Evolutionary conservation across 148 eudicot species (phyloP).

Genomic region (Heliosperma pusillum): DNA sequence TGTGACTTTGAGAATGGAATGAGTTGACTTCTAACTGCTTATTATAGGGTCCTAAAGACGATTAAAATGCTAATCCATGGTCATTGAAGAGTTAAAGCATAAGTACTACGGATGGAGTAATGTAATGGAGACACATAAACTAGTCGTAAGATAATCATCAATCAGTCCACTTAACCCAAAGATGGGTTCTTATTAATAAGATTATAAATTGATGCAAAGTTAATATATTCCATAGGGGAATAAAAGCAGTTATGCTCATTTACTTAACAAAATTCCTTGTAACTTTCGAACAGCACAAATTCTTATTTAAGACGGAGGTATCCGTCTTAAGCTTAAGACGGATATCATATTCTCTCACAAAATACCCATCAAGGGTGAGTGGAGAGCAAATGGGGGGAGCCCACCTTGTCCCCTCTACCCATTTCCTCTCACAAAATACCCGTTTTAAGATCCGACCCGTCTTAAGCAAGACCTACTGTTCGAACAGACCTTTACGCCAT

Average conservation of each 20-base stretch:
- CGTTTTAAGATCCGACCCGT: too few species aligned
- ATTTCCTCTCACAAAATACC: too few species aligned
- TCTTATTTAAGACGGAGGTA: too few species aligned
- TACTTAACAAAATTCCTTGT: background rate
- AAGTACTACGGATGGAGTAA: too few species aligned
- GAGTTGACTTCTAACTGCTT: background rate
- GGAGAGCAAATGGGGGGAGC: too few species aligned
- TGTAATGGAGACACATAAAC: background rate
- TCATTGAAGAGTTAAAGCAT: background rate
- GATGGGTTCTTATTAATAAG: background rate
- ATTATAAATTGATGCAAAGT: slow-evolving; percentile 4
- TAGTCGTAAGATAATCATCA: background rate
- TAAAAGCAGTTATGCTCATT: slow-evolving; percentile 2
- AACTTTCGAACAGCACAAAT: background rate
- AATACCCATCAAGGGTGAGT: too few species aligned
- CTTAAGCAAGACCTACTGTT: too few species aligned
- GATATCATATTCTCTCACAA: too few species aligned
- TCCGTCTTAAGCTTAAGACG: too few species aligned
- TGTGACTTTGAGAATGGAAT: background rate
- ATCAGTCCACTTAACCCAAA: background rate
- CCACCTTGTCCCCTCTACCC: too few species aligned
- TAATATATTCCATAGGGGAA: background rate
- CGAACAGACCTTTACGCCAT: too few species aligned
- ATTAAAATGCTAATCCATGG: background rate
- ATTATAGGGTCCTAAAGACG: background rate